phyloP scores from a whole-genome alignment of 441 rosid genomes.

The Populus hybrid region DNA sequence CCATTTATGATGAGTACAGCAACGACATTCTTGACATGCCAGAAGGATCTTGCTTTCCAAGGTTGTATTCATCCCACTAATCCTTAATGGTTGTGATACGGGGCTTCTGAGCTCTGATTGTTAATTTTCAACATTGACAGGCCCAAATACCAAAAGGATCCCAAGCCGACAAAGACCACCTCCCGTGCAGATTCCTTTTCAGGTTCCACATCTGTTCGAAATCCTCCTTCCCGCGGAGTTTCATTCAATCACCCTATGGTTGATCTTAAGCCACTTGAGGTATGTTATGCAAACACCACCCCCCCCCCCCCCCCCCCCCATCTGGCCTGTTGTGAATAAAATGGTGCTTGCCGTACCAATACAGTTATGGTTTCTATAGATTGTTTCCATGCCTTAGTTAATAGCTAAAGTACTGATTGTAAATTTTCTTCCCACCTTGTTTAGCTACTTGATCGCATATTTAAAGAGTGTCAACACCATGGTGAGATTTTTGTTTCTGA shows the following conservation, averaged over 20 bases:
- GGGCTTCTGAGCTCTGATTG: not conserved
- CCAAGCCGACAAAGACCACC: slow-evolving; percentile 21
- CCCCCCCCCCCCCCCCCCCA: not conserved
- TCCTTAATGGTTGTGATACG: not conserved
- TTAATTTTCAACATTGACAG: slow-evolving; percentile 32
- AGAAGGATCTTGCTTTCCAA: slow-evolving; percentile 94
- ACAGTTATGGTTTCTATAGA: not conserved
- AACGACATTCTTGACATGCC: slow-evolving; percentile 89
- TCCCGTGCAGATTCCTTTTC: slow-evolving; percentile 42
- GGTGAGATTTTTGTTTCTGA: slow-evolving; percentile 65
- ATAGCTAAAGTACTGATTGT: slow-evolving; percentile 11
- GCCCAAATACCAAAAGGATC: slow-evolving; percentile 55
- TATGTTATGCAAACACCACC: slow-evolving; percentile 21
- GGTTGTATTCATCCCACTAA: slow-evolving; percentile 35
- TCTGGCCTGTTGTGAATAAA: slow-evolving; percentile 4
- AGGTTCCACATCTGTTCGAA: slow-evolving; percentile 48
- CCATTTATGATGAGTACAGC: slow-evolving; percentile 92
- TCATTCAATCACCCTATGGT: slow-evolving; percentile 52
- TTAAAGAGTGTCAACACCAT: slow-evolving; percentile 51
- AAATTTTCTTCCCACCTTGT: slow-evolving; percentile 14
- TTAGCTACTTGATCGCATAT: slow-evolving; percentile 64
- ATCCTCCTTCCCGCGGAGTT: slow-evolving; percentile 43
- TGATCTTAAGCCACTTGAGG: slow-evolving; percentile 83
- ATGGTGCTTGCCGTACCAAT: not conserved
- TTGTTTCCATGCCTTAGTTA: slow-evolving; percentile 4